Base-by-base conservation (phyloP, 2,329 filamentous ascomycete species). In the Fusarium heterosporum region DNA sequence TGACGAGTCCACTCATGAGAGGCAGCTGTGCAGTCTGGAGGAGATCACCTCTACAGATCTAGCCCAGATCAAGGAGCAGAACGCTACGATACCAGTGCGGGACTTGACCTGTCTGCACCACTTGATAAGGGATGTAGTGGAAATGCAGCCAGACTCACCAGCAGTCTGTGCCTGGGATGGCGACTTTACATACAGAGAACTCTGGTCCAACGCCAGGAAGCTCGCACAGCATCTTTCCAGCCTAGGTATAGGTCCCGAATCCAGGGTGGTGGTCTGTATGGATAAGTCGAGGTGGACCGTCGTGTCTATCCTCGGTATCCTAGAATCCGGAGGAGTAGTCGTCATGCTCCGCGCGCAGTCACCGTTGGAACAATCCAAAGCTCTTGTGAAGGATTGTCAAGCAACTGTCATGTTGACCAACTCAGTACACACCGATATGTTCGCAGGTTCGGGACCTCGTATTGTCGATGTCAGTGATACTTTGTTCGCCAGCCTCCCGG, bases 221-320 rank as follows among this genome's bases (percentile, higher is more conserved):
- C 34, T 36, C n/a, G 43, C 48, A 29, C 48, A 51, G 16, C 36
- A 51, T 51, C 48, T 51, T 13, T 40, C 48, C 6, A 51, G 17
- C 26, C 36, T 51, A 2, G 48, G 42, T 4, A n/a, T 45, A 14
- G 42, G 42, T 6, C 42, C 42, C 3, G 42, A 45, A 16, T 14
- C 28, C 11, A 30, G 26, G 8, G 28, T 45, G n/a, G 26, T n/a
- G 4, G 28, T 45, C 14, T 45, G 42, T n/a, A 45, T 45, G 42
- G 42, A 45, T 9, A 45, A 45, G 28, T 45, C 42, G 4, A n/a
- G n/a, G 8, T 45, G 42, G 42, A 30, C 42, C 10, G 42, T 45
- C 28, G 42, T 45, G 11, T 32, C 42, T 2, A 30, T 16, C 13
- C 17, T 45, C 2, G 42, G 26, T 16, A 22, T 45, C 17, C 28